Evolutionary conservation across 345 rosid genomes (phyloP).

Genomic region (Passiflora organensis): DNA sequence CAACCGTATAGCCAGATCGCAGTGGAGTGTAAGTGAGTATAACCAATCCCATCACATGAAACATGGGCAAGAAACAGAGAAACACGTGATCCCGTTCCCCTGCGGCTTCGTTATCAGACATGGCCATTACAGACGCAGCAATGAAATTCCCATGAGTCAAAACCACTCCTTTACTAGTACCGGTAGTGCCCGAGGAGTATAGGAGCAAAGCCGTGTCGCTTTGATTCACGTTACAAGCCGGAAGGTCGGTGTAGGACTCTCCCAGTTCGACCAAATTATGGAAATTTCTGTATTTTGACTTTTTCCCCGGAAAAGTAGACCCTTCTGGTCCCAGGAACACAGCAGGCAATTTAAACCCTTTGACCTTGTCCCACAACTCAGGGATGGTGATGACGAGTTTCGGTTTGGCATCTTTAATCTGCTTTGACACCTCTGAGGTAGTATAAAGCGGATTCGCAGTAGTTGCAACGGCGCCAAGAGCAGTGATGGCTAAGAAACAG

Average conservation of each 20-base stretch:
- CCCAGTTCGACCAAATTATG: neutral
- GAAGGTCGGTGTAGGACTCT: neutral
- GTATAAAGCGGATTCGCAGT: neutral
- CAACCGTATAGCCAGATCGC: neutral
- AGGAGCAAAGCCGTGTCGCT: neutral
- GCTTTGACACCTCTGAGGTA: neutral
- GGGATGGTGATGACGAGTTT: too few species aligned
- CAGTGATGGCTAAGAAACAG: neutral
- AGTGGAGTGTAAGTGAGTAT: neutral
- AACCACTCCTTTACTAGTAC: neutral
- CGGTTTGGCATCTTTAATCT: neutral
- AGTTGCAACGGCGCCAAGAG: neutral
- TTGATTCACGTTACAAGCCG: neutral
- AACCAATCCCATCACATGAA: neutral
- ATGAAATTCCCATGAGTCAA: slow-evolving; percentile 1
- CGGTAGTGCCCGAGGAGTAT: neutral
- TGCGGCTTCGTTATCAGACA: neutral
- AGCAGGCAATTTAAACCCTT: too few species aligned
- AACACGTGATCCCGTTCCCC: neutral
- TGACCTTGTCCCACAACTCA: too few species aligned
- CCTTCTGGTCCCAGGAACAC: neutral
- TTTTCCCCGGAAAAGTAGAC: neutral
- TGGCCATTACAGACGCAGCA: neutral
- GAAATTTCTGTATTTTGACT: neutral
- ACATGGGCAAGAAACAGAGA: neutral